phyloP scores from a whole-genome alignment of 2,329 filamentous ascomycete species.

The Trichoderma pleuroti region DNA sequence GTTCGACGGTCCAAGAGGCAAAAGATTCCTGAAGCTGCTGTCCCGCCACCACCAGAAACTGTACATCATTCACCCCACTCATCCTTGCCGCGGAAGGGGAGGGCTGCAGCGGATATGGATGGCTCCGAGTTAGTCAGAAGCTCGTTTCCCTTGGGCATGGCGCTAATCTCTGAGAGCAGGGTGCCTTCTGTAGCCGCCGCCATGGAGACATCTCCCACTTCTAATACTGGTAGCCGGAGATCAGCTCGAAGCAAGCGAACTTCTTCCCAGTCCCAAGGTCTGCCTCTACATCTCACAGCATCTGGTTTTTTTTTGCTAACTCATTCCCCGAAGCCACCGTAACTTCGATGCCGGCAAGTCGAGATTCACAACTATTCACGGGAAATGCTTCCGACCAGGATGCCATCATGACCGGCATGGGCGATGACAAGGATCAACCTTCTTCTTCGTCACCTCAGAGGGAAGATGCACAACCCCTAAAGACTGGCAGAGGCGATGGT shows the following conservation, averaged over 20 bases:
- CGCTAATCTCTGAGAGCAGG: conserved; percentile 1
- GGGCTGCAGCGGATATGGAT: conserved; percentile 69
- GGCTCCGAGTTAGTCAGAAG: conserved; percentile 59
- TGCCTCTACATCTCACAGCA: neutral
- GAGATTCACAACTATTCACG: neutral
- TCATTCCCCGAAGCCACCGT: neutral
- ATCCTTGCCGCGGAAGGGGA: conserved; percentile 57
- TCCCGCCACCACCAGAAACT: conserved; percentile 34
- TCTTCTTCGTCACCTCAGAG: conserved; percentile 24
- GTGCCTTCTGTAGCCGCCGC: neutral
- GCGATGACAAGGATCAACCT: neutral
- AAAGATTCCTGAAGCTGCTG: conserved; percentile 55
- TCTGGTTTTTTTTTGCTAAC: neutral
- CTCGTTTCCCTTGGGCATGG: neutral
- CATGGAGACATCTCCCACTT: neutral
- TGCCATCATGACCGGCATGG: conserved; percentile 11
- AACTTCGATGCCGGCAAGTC: neutral
- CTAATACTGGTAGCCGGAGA: conserved; percentile 62
- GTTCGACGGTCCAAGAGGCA: conserved; percentile 67
- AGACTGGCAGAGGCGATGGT: neutral
- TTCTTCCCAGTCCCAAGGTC: conserved; percentile 44
- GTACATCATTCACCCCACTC: conserved; percentile 33
- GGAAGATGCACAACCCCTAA: neutral
- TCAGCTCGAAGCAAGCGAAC: conserved; percentile 68
- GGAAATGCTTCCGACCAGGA: neutral